Evolutionary conservation across 352 stramenopile genomes (phyloP).

Genomic region (Pythium periplocum): DNA sequence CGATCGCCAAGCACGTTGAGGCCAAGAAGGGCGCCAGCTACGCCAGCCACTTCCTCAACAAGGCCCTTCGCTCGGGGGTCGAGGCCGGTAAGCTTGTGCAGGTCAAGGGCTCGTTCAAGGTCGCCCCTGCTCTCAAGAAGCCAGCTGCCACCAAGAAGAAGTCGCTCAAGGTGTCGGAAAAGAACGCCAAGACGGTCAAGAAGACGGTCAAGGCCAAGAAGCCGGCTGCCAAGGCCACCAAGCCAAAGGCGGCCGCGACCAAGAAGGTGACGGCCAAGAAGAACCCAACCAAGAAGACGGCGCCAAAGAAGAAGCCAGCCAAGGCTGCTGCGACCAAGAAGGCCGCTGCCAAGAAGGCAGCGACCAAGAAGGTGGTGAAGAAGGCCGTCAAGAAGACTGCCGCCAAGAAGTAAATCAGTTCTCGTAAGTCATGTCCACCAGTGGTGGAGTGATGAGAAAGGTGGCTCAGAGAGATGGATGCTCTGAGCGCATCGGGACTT

Average conservation of each 20-base stretch:
- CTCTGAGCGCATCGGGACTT: too few relatives aligned
- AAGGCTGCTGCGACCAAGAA: constrained; percentile 28
- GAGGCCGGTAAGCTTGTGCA: constrained; percentile 85
- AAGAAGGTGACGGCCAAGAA: constrained; percentile 76
- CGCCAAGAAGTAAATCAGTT: constrained; percentile 39
- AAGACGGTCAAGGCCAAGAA: constrained; percentile 42
- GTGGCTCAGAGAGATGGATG: too few relatives aligned
- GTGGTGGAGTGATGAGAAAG: too few relatives aligned
- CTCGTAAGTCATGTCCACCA: background rate
- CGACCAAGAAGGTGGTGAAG: constrained; percentile 32
- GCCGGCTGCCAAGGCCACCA: constrained; percentile 13
- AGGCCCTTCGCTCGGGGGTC: constrained; percentile 87
- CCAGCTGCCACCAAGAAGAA: constrained; percentile 59
- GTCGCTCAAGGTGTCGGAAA: constrained; percentile 29
- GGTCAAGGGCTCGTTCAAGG: constrained; percentile 82
- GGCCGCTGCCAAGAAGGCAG: constrained; percentile 21
- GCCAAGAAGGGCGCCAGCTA: constrained; percentile 76
- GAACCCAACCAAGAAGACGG: constrained; percentile 55
- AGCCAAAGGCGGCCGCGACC: constrained; percentile 22
- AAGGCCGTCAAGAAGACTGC: constrained; percentile 29
- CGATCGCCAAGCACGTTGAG: constrained; percentile 89
- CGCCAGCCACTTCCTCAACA: constrained; percentile 78
- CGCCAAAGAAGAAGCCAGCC: constrained; percentile 20
- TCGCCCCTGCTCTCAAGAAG: constrained; percentile 65
- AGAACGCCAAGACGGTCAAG: constrained; percentile 29